Evolutionary conservation across 2,329 filamentous ascomycete species (phyloP), one percentile per base, ranked within the genome.

Genomic region (Aspergillus sp.): DNA sequence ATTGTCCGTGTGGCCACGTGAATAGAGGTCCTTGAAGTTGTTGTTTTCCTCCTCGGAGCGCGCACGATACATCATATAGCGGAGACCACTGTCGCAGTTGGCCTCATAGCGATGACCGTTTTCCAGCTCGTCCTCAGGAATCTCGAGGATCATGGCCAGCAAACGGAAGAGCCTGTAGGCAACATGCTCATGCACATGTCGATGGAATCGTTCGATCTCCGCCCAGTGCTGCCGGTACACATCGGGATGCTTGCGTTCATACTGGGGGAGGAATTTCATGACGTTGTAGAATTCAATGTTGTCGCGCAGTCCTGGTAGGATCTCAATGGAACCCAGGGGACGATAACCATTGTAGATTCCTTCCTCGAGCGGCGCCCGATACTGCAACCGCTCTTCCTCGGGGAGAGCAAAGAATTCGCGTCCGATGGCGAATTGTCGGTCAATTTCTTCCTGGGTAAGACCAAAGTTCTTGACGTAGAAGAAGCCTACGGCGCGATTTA

Each of bases 401-500:
- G 79, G 69, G 0, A 84, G 67, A 6, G 75, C 59, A 59, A 82
- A 82, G 52, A 83, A 71, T 27, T 75, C 67, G 49, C 77, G 77
- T 3, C 74, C 80, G 3, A 84, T 74, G 10, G 79, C 77, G 55
- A 82, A 84, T 55, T 84, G 81, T 0, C 70, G 65, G 55, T 83
- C 75, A 4, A 84, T 72, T 60, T 81, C 66, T 30, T 79, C 76
- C 58, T 82, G 77, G 0, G 65, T 68, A 2, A 84, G 67, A 19
- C 79, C 79, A 51, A 78, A 81, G 63, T 83, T 81, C 53, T 73
- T 76, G 27, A 83, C 74, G 54, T 83, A 83, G 67, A 83, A 84
- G 68, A 83, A 80, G 0, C 79, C 77, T 49, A 19, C 4, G 41
- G 13, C 6, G 10, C 5, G 7, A 13, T 46, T 9, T n/a, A 19